A percentile compares a stretch with the other conserved stretches of the same genome.
These are phyloP conservation scores for Chenopodium berlandieri DNA, from an alignment of 148 eudicot species.

Conservation along the genomic window DNA sequence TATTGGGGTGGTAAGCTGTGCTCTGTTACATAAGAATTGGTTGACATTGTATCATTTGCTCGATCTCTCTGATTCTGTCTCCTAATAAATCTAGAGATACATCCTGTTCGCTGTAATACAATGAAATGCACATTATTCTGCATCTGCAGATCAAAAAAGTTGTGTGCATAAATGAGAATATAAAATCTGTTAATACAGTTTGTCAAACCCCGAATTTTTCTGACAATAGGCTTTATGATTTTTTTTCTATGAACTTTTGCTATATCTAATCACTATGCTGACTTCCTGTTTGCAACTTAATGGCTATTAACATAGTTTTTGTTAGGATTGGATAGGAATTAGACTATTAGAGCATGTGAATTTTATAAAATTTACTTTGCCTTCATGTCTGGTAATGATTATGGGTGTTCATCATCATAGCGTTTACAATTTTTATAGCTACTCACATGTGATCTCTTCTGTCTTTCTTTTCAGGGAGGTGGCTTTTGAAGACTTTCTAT, in stretches of 20 bases:
- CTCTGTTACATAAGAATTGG: not conserved
- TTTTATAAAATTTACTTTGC: not conserved
- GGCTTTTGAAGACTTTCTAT: conserved; percentile 83
- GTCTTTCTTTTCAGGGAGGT: conserved; percentile 59
- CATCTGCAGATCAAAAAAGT: not conserved
- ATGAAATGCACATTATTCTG: not conserved
- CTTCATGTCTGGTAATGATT: not conserved
- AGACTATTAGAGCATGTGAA: not conserved
- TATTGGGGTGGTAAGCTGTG: not conserved
- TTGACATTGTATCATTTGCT: not conserved
- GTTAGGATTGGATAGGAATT: not conserved
- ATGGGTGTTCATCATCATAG: not conserved
- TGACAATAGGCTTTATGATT: not conserved
- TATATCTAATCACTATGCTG: not conserved
- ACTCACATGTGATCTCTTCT: conserved; percentile 27
- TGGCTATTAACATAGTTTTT: not conserved
- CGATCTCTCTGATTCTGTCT: not conserved
- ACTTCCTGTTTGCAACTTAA: conserved; percentile 10
- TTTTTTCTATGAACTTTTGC: not conserved
- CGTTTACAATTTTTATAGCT: not conserved
- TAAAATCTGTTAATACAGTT: not conserved
- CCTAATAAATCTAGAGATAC: not conserved
- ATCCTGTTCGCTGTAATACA: not conserved
- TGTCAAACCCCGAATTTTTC: not conserved
- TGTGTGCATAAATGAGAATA: not conserved